phyloP scores from a whole-genome alignment of 2,329 filamentous ascomycete genomes.

The Fusarium tricinctum region DNA sequence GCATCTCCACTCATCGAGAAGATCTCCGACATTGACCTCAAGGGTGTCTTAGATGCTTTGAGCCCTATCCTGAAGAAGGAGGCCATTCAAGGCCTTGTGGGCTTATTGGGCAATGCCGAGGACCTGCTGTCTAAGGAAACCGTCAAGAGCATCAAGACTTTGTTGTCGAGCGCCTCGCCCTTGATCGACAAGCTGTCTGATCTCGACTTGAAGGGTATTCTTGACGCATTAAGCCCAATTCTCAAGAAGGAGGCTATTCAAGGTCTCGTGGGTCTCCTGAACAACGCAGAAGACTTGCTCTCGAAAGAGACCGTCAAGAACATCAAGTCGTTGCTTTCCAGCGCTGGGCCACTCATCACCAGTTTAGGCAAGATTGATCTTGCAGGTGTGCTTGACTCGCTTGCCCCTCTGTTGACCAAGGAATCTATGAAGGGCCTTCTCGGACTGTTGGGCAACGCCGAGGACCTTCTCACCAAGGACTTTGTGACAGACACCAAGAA shows the following conservation, averaged over 20 bases:
- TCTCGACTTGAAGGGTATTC: constrained; percentile 54
- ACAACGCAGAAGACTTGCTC: constrained; percentile 46
- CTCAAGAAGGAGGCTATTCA: constrained; percentile 49
- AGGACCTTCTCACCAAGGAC: constrained; percentile 47
- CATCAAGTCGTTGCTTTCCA: constrained; percentile 46
- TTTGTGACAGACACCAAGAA: constrained; percentile 49
- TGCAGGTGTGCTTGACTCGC: constrained; percentile 46
- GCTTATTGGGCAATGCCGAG: constrained; percentile 53
- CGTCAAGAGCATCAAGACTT: constrained; percentile 37
- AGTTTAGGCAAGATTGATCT: constrained; percentile 54
- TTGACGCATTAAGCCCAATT: constrained; percentile 47
- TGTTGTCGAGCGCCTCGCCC: constrained; percentile 42
- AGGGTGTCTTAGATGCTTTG: constrained; percentile 51
- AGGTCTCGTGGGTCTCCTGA: constrained; percentile 46
- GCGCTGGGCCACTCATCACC: constrained; percentile 52
- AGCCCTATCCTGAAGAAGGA: constrained; percentile 55
- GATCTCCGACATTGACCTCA: constrained; percentile 53
- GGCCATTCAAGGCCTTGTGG: constrained; percentile 48
- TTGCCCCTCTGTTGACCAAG: constrained; percentile 51
- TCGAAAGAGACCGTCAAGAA: constrained; percentile 30
- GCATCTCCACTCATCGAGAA: constrained; percentile 37
- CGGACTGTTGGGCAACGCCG: constrained; percentile 53
- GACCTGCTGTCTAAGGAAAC: constrained; percentile 40
- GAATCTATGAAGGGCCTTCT: constrained; percentile 53
- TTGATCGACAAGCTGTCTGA: constrained; percentile 49